Conservation (phyloP, 306 rosid species). For the Prosopis cineraria region DNA sequence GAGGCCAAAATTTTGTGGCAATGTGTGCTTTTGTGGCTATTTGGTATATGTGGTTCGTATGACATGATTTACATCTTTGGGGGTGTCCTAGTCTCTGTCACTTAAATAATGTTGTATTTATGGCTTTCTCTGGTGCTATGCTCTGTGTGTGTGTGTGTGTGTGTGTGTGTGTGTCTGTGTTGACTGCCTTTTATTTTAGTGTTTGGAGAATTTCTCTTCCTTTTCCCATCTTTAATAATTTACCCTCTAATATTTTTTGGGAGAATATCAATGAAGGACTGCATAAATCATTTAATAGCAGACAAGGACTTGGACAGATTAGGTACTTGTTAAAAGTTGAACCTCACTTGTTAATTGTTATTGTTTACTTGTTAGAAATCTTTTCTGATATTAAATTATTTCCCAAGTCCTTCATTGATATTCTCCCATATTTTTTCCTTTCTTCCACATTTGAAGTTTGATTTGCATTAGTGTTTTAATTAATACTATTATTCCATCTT, state of each 20-base stretch:
- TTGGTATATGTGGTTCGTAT: not conserved
- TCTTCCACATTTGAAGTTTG: not conserved
- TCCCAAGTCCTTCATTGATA: no score
- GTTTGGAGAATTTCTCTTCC: not conserved
- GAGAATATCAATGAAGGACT: no score
- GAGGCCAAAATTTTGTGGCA: not conserved
- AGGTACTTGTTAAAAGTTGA: no score
- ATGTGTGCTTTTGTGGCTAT: not conserved
- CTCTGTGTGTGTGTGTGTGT: not conserved
- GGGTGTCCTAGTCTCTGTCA: not conserved
- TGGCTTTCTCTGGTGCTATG: not conserved
- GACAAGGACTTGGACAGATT: no score
- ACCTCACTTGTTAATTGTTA: no score
- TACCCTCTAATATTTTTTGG: not conserved
- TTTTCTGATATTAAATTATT: no score
- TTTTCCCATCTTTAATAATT: not conserved
- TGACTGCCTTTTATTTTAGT: not conserved
- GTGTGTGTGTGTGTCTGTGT: not conserved
- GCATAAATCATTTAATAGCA: no score
- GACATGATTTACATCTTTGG: not conserved
- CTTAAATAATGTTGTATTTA: not conserved
- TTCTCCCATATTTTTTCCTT: not conserved
- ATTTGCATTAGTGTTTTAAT: conserved; percentile 10
- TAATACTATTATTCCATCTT: conserved; percentile 14
- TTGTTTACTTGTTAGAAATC: no score